Base-by-base conservation (phyloP, 2,329 filamentous ascomycete species). In the Teratosphaeria epicoccoides region DNA sequence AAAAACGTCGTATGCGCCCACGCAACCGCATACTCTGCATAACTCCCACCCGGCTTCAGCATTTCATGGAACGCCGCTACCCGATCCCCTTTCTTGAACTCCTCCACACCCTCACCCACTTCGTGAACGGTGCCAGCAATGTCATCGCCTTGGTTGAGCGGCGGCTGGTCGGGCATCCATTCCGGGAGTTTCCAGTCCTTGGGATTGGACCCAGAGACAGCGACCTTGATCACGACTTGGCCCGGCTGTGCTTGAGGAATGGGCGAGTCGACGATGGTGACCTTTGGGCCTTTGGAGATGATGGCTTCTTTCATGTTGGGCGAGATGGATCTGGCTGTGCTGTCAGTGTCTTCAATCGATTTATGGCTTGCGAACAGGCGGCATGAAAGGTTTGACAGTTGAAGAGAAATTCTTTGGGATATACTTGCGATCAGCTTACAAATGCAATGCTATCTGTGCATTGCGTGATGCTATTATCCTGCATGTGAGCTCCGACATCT, bases 11-110 rank as follows among this genome's bases (percentile, higher is more conserved):
- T 79, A 58, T 77, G 71, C 28, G 73, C 71, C 66, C 71, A 76
- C 0, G 76, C 74, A 10, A 83, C 66, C 2, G 79, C 77, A 57
- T 83, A 84, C 60, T 84, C 80, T 3, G 81, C 82, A 54, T 76
- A 85, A 6, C 71, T 74, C 2, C 82, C 82, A 29, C 72, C 62
- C 0, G 73, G 69, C 0, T 68, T 66, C 43, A 66, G 58, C 73
- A 83, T 81, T 55, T 68, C 64, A 55, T 76, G 73, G 67, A 80
- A 79, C 3, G 75, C 76, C 7, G 76, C 74, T 1, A 82, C 78
- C 14, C 77, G 73, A 63, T 82, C 78, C 26, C 79, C 79, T 0
- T 68, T 67, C 54, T 74, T 75, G 71, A 82, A 82, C 57, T 81
- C 79, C 51, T 66, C 73, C 1, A 83, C 79, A 33, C 76, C 70